Evolutionary conservation across 345 rosid species (phyloP).

Genomic region (Pistacia atlantica): DNA sequence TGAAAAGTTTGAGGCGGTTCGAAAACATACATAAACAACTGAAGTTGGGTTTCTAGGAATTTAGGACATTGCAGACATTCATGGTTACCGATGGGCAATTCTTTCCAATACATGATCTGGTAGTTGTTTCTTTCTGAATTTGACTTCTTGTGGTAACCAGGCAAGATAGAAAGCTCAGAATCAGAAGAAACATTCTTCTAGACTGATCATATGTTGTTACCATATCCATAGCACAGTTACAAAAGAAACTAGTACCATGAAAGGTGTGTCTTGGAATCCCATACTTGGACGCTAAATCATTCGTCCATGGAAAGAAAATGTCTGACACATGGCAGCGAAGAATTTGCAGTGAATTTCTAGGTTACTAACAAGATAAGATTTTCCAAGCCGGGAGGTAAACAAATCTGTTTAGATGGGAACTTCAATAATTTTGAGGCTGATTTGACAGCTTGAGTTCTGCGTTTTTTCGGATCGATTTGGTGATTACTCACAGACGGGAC

Average conservation of each 20-base stretch:
- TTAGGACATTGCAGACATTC: no score
- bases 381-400: no score
- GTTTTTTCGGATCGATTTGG: no score
- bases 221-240: constrained; percentile 15
- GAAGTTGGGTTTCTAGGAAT: no score
- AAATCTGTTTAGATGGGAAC: no score
- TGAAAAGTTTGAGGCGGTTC: constrained; percentile 22
- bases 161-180: constrained; percentile 35
- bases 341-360: no score
- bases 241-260: constrained; percentile 39
- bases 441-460: no score
- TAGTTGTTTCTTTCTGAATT: constrained; percentile 22
- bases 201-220: constrained; percentile 29
- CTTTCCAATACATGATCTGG: constrained; percentile 41
- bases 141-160: constrained; percentile 3
- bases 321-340: constrained; percentile 28
- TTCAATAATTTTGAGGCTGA: no score
- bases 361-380: no score
- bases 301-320: constrained; percentile 62
- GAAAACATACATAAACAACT: no score
- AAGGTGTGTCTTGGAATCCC: constrained; percentile 56
- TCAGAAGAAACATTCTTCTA: constrained; percentile 33
- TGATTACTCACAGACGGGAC: no score
- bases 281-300: constrained; percentile 40
- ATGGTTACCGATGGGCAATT: no score